Base-by-base conservation (phyloP, 768 basidiomycete species). In the Pleurotus tuoliensis region DNA sequence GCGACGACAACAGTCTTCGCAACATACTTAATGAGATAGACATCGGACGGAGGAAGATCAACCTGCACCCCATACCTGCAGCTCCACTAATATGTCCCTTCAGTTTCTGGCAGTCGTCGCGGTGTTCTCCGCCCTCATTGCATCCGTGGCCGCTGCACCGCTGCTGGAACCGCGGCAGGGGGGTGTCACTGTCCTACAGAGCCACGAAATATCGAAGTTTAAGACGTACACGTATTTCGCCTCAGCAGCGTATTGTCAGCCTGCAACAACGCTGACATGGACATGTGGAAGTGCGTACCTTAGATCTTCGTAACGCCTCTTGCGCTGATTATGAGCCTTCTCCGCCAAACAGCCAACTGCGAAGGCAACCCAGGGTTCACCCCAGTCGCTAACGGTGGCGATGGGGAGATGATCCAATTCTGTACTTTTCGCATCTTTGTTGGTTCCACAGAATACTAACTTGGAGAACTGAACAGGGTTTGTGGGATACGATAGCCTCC, bases 381-480 rank as follows among this genome's bases (percentile, higher is more conserved):
- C 11, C 76, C 76, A 4, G 64, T 72, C 2, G 76, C 75, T 5
- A 73, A 77, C 11, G 80, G 80, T 9, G 79, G 79, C 3, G 69
- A 80, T 51, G 79, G 76, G 8, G 50, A 54, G n/a, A 38, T 37
- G 8, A 63, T 71, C 27, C 76, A 77, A 58, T 76, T 66, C 55
- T 81, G 81, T 76, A 38, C 56, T 68, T 68, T 60, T 47, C 15
- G 18, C 1, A 38, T 38, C 12, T 12, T 34, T 12, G 1, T 8
- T 8, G n/a, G 20, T 41, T n/a, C 13, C 18, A 1, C 16, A 41
- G 4, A 34, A 4, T 54, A 18, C 15, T 38, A 30, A 46, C 45
- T 9, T n/a, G 15, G 20, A 55, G 12, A 12, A 27, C 44, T 37
- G 20, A 6, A 16, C 11, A 57, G 52, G 62, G 64, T 68, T 65